These are phyloP conservation scores for Boeremia lycopersici DNA, from an alignment of 2,329 filamentous ascomycete genomes.

Conservation along the genomic window DNA sequence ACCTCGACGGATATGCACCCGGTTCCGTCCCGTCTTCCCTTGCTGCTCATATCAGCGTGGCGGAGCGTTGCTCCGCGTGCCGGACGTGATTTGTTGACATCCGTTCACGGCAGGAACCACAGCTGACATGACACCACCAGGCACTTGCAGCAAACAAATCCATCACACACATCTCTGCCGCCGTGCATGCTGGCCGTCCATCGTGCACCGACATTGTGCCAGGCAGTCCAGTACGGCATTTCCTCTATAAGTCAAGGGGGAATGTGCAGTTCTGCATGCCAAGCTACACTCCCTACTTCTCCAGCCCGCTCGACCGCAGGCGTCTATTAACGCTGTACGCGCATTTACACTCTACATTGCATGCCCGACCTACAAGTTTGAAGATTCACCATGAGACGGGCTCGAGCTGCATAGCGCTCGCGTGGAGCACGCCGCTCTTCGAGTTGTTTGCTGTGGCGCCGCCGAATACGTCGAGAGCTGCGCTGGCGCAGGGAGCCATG, in stretches of 20 bases:
- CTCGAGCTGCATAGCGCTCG: conserved; percentile 75
- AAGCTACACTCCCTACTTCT: conserved; percentile 73
- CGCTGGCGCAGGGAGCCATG: conserved; percentile 84
- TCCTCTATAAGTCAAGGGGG: conserved; percentile 90
- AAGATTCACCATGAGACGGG: conserved; percentile 83
- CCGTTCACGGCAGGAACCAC: background rate
- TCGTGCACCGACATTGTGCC: conserved; percentile 76
- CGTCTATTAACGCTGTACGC: conserved; percentile 78
- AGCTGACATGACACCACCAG: conserved; percentile 37
- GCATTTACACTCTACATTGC: conserved; percentile 81
- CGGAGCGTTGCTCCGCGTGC: background rate
- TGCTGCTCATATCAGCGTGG: background rate
- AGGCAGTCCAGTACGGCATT: conserved; percentile 82
- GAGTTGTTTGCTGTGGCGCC: conserved; percentile 96
- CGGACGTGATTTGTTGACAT: background rate
- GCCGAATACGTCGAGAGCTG: conserved; percentile 65
- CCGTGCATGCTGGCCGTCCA: conserved; percentile 74
- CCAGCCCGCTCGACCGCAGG: conserved; percentile 64
- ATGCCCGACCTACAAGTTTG: conserved; percentile 80
- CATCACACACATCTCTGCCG: conserved; percentile 74
- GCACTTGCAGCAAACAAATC: conserved; percentile 78
- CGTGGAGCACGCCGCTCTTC: conserved; percentile 89
- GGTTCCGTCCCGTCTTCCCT: background rate
- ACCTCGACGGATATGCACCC: background rate
- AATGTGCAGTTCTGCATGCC: conserved; percentile 98